Percentiles rank a stretch among this genome's conserved stretches.
Evolutionary conservation across 2,329 filamentous ascomycete genomes (phyloP).

Genomic region (Ampelomyces quisqualis): DNA sequence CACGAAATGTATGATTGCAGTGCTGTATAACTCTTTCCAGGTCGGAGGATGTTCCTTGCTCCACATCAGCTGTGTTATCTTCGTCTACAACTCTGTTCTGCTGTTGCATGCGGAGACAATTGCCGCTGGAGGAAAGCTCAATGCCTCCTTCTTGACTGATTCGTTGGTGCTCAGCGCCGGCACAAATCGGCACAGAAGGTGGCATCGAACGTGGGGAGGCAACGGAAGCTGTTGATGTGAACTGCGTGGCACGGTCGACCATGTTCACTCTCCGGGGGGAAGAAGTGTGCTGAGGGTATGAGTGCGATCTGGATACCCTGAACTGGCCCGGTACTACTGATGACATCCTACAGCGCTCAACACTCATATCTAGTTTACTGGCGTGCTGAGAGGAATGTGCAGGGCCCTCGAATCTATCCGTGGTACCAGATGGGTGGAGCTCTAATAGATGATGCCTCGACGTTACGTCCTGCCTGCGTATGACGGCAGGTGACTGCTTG

Average conservation of each 20-base stretch:
- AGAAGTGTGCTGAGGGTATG: slow-evolving; percentile 22
- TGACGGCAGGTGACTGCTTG: slow-evolving; percentile 7
- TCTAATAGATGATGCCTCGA: slow-evolving; percentile 1
- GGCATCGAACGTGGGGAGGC: slow-evolving; percentile 22
- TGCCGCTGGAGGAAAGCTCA: too few relatives aligned
- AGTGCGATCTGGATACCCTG: slow-evolving; percentile 25
- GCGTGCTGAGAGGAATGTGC: slow-evolving; percentile 7
- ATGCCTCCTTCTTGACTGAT: too few relatives aligned
- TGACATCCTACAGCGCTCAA: slow-evolving; percentile 18
- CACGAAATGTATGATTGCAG: slow-evolving; percentile 25
- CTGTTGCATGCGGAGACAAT: too few relatives aligned
- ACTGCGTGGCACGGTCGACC: slow-evolving; percentile 11
- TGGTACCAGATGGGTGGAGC: slow-evolving; percentile 3
- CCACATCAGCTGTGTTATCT: not conserved
- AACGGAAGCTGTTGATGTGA: slow-evolving; percentile 6
- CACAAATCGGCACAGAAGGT: slow-evolving; percentile 7
- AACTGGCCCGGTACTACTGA: slow-evolving; percentile 19
- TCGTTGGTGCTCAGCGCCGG: not conserved
- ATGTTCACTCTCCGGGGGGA: slow-evolving; percentile 21
- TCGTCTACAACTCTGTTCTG: not conserved
- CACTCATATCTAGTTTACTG: slow-evolving; percentile 10
- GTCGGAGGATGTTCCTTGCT: slow-evolving; percentile 24
- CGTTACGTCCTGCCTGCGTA: too few relatives aligned
- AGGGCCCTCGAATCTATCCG: slow-evolving; percentile 9
- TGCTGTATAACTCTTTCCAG: slow-evolving; percentile 27